phyloP scores from a whole-genome alignment of 345 rosid genomes.

The Pistacia vera region DNA sequence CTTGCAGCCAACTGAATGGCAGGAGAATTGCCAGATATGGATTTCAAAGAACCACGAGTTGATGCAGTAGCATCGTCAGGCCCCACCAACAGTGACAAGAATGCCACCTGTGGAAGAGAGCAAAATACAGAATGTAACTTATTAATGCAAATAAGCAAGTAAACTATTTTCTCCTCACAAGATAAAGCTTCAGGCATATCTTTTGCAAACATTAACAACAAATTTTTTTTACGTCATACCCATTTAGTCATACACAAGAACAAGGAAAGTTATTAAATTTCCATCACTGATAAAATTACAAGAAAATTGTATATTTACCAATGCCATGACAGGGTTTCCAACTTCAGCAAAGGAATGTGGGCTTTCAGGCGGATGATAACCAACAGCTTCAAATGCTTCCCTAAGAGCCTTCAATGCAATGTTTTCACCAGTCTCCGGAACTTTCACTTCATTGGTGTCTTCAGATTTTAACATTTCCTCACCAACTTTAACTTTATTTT shows the following conservation, averaged over 20 bases:
- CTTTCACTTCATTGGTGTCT: constrained; percentile 41
- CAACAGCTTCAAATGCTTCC: constrained; percentile 91
- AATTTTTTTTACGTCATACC: background rate
- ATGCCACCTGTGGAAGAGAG: constrained; percentile 64
- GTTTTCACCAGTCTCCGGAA: constrained; percentile 46
- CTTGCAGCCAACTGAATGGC: constrained; percentile 74
- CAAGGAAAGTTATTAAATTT: background rate
- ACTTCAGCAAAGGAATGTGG: constrained; percentile 81
- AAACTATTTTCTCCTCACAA: background rate
- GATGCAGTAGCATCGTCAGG: constrained; percentile 77
- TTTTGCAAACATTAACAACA: background rate
- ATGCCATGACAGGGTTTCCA: constrained; percentile 97
- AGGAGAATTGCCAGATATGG: constrained; percentile 52
- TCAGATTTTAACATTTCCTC: constrained; percentile 45
- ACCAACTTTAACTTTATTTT: constrained; percentile 32
- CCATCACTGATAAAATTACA: background rate
- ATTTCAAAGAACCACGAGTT: constrained; percentile 67
- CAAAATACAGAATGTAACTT: background rate
- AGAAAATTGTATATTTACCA: constrained; percentile 61
- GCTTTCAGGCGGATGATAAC: constrained; percentile 64
- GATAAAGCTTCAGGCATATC: background rate
- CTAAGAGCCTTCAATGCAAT: constrained; percentile 70
- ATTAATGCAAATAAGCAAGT: background rate
- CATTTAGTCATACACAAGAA: background rate
- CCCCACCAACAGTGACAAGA: constrained; percentile 64